These are phyloP conservation scores for Hansenula sp. DNA, from an alignment of 1,139 yeast genomes.

Conservation along the genomic window DNA sequence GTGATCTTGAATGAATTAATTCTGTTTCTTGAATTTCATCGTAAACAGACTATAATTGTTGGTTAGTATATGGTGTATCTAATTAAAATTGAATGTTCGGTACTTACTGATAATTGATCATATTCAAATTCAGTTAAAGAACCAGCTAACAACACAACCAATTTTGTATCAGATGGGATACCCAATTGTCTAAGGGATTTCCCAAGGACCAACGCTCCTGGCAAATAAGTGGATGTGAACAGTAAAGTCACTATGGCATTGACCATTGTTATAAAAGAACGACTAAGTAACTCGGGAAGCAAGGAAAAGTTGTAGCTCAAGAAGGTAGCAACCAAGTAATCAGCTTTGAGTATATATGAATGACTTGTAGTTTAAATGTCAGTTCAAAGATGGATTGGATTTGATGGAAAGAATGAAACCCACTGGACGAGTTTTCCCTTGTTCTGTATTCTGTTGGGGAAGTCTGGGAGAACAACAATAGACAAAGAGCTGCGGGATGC, in stretches of 20 bases:
- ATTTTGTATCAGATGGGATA: conserved; percentile 11
- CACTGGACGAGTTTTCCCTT: no score
- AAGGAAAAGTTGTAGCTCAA: neutral
- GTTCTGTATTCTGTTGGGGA: no score
- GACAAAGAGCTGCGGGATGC: no score
- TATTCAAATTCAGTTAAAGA: conserved; percentile 20
- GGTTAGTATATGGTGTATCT: neutral
- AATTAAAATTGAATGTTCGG: no score
- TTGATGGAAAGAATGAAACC: no score
- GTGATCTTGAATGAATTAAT: conserved; percentile 25
- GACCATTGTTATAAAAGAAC: conserved; percentile 19
- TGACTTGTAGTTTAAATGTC: no score
- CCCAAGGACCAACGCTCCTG: conserved; percentile 73
- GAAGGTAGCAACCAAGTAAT: neutral
- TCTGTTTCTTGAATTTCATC: conserved; percentile 30
- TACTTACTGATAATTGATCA: conserved; percentile 3
- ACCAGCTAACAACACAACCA: conserved; percentile 30
- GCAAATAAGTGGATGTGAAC: conserved; percentile 61
- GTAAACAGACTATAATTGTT: conserved; percentile 15
- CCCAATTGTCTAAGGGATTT: conserved; percentile 28
- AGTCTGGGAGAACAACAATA: no score
- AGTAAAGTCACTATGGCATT: conserved; percentile 65
- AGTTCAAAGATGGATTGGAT: no score
- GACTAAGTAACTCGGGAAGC: neutral
- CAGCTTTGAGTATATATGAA: no score